A percentile compares a stretch with the other conserved stretches of the same genome.
Evolutionary conservation across 2,329 filamentous ascomycete genomes (phyloP).

Genomic region (Trichoderma semiorbis): DNA sequence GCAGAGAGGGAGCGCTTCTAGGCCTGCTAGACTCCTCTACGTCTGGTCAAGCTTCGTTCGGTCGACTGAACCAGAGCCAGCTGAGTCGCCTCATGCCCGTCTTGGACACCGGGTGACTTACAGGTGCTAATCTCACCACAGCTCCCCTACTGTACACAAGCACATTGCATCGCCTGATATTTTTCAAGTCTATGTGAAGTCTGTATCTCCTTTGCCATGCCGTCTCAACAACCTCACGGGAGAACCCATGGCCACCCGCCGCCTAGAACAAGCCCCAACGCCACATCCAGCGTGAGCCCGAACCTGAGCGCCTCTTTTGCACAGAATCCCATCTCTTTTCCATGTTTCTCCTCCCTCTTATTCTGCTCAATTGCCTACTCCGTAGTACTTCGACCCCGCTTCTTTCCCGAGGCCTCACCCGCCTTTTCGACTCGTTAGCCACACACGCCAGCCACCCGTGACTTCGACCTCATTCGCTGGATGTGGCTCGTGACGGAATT

Average conservation of each 20-base stretch:
- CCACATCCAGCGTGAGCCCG: background rate
- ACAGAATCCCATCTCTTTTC: background rate
- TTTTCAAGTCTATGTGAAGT: background rate
- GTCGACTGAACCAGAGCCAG: background rate
- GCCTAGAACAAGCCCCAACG: background rate
- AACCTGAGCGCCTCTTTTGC: background rate
- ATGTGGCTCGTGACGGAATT: slow-evolving; percentile 8
- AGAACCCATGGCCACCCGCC: slow-evolving; percentile 7
- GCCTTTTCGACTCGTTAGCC: background rate
- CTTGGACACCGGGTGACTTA: background rate
- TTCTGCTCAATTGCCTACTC: background rate
- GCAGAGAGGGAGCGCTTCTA: background rate
- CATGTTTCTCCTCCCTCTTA: background rate
- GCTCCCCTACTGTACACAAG: background rate
- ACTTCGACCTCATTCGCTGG: background rate
- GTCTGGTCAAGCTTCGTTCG: background rate
- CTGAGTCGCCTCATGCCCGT: background rate
- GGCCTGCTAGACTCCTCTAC: background rate
- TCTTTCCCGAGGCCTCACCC: background rate
- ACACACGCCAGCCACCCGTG: slow-evolving; percentile 8
- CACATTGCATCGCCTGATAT: background rate
- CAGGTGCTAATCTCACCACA: background rate
- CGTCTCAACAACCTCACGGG: slow-evolving; percentile 13
- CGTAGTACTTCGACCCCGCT: background rate
- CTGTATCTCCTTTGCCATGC: background rate